Base-by-base conservation (phyloP, 495 filamentous ascomycete species). In the Aspergillus indologenus region DNA sequence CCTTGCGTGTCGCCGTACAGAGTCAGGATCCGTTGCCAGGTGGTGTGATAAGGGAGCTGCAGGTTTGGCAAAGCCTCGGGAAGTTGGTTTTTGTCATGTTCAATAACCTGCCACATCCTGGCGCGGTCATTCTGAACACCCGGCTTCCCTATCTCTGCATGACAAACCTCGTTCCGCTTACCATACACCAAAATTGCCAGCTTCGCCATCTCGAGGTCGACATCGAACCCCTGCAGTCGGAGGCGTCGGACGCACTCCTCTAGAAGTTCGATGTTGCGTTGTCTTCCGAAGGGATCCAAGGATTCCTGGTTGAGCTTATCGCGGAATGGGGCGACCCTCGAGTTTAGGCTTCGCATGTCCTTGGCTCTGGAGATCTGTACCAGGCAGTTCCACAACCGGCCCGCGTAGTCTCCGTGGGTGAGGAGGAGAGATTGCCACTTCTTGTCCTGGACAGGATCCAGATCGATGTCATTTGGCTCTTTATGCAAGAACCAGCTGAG, bases 151-250 rank as follows among this genome's bases (percentile, higher is more conserved):
- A 43, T 21, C 34, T 20, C 2, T 42, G 51, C 29, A 29, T 54
- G 51, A 29, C 51, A 54, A 21, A 54, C 5, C 8, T 43, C 6
- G 51, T 54, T 54, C 31, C 53, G 53, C 20, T 54, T 54, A 23
- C 53, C 18, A 45, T 54, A 54, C 15, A 54, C 34, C n/a, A 54
- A n/a, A 18, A 45, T 54, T 45, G 34, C 53, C 6, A 54, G 18
- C 53, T 54, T 54, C 15, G 40, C 34, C 34, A 54, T 45, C 19
- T 45, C 34, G 21, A 54, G 18, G 53, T 54, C 53, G 21, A 54
- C 29, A 54, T 54, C 40, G 19, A 43, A 21, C 12, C 20, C n/a
- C 29, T 45, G 17, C 19, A 17, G 9, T 44, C 14, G 31, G 8
- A 45, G 18, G 20, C 12, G 44, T 9, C 23, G n/a, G 9, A 54